Base-by-base conservation (phyloP, 108 stramenopile species). In the Bacterosira constricta region DNA sequence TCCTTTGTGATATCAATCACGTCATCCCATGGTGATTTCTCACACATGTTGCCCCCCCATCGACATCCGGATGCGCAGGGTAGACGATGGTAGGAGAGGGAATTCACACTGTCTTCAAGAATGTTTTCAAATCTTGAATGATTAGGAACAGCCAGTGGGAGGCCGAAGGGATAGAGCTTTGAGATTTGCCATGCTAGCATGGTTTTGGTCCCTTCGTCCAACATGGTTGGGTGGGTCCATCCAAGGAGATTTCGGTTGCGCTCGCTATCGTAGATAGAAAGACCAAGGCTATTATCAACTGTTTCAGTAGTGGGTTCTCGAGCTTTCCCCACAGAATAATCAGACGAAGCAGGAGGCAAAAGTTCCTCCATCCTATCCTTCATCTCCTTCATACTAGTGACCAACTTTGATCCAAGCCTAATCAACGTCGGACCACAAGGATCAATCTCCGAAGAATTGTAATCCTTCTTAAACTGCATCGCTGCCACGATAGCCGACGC, bases 1-100 rank as follows among this genome's bases (percentile, higher is more conserved):
- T 62, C 59, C 61, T 69, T 83, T 2, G 77, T 55, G 8, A 75
- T 44, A 25, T 74, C 68, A 25, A 81, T 50, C 10, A 83, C 62
- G 4, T 63, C 52, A 68, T 85, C 79, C 73, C 78, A 88, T 26
- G 69, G 59, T 8, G 86, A 84, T 4, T 63, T 1, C 12, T 58
- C 25, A 34, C 79, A 75, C 52, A 72, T 70, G 0, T 7, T 34
- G 17, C 15, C 34, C 37, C 69, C 69, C 71, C 67, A 73, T n/a
- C 78, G 65, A 58, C 90, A 91, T 37, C 81, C 81, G 11, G 88
- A 85, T 21, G 67, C 75, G 64, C 85, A 83, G 3, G 84, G 81
- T 37, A 63, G 65, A 25, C 18, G 45, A 47, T 59, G 69, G 73
- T 41, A 66, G 13, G 63, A 50, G 27, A 38, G 64, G n/a, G 63